A percentile compares a stretch with the other conserved stretches of the same genome.
These are phyloP conservation scores for Pythium utonaiense DNA, from an alignment of 352 stramenopile genomes.

Conservation along the genomic window DNA sequence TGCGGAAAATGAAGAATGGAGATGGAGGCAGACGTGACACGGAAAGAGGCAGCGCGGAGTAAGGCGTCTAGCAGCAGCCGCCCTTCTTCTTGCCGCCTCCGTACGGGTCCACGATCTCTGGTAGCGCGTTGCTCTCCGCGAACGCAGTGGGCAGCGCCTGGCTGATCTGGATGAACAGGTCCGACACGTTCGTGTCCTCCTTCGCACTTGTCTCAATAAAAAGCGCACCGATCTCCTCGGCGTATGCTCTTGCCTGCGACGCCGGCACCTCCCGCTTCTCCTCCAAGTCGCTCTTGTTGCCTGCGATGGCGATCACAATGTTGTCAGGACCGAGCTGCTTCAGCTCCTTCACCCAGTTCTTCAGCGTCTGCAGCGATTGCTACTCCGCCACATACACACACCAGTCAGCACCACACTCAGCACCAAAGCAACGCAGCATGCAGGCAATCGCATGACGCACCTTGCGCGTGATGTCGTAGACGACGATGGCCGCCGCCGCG, in stretches of 20 bases:
- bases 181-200: conserved; percentile 91
- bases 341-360: conserved; percentile 95
- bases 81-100: conserved; percentile 82
- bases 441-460: conserved; percentile 26
- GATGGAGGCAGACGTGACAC: background rate
- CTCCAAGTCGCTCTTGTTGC: conserved; percentile 93
- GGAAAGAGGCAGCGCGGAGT: background rate
- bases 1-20: background rate
- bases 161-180: conserved; percentile 92
- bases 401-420: conserved; percentile 1
- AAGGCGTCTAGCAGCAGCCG: conserved; percentile 64
- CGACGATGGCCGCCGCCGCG: conserved; percentile 95
- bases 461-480: conserved; percentile 98
- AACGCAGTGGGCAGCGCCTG: conserved; percentile 69
- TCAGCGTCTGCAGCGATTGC: conserved; percentile 91
- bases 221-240: conserved; percentile 90
- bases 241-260: conserved; percentile 85
- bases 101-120: conserved; percentile 85
- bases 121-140: conserved; percentile 75
- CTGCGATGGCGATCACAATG: conserved; percentile 94
- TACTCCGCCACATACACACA: conserved; percentile 15
- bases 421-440: background rate
- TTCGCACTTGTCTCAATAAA: conserved; percentile 95
- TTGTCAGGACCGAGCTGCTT: conserved; percentile 90
- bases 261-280: conserved; percentile 88